phyloP scores from a whole-genome alignment of 345 rosid species.

The Citrus cavaleriei region DNA sequence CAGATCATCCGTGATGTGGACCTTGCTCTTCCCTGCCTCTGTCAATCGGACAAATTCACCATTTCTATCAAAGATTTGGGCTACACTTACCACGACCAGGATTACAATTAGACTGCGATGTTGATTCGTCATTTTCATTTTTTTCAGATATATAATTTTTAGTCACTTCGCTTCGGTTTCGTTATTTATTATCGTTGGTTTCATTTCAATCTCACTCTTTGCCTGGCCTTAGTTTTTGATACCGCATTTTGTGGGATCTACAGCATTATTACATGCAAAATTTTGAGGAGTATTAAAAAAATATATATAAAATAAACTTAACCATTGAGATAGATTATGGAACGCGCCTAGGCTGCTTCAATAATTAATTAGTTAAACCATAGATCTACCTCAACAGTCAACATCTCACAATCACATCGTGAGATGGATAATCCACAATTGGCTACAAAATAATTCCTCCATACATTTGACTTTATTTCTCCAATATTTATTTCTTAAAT shows the following conservation, averaged over 20 bases:
- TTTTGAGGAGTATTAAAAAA: no score
- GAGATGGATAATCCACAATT: no score
- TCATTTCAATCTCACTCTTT: not conserved
- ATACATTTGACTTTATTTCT: no score
- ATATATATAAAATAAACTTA: no score
- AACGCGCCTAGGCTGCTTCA: no score
- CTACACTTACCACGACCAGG: slow-evolving; percentile 18
- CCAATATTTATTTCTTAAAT: no score
- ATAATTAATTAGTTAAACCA: no score
- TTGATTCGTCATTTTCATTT: not conserved
- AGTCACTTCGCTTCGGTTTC: not conserved
- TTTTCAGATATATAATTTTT: not conserved
- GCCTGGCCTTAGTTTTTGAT: not conserved
- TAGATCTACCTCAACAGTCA: no score
- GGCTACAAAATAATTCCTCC: no score
- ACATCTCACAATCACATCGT: no score
- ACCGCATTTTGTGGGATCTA: not conserved
- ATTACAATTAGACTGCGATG: not conserved
- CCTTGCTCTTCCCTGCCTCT: slow-evolving; percentile 51
- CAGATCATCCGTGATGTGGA: slow-evolving; percentile 84
- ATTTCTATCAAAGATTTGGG: slow-evolving; percentile 12
- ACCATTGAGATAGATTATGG: no score
- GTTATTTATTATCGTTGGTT: not conserved
- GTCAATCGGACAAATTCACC: slow-evolving; percentile 24
- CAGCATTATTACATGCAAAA: no score